Evolutionary conservation across 1,284 basidiomycete species (phyloP), one percentile per base, ranked within the genome.

Genomic region (Sanghuangporus baumii): DNA sequence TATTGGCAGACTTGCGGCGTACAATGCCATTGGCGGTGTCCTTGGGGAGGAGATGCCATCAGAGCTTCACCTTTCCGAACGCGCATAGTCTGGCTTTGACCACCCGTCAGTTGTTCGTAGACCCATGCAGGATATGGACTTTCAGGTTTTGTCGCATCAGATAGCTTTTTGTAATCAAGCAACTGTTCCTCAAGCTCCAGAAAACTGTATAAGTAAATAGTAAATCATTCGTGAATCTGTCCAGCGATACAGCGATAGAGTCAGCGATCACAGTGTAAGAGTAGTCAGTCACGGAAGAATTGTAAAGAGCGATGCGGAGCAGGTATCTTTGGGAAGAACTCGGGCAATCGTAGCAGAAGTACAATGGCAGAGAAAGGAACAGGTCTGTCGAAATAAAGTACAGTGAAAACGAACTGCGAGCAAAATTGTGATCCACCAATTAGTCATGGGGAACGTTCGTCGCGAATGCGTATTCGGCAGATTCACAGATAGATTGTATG

Each of bases 1-100:
- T 2, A 97, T 97, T 94, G 92, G 88, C 0, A 84, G 80, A 8
- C 75, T 91, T 43, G 88, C 88, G 0, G 87, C 80, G 4, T 78
- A 82, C 58, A 93, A 93, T 70, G 67, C 88, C 58, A 72, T 91
- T 6, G 82, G 77, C 0, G 89, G 78, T 3, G 65, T 79, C 8
- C 72, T 78, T 38, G 82, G 77, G 3, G 74, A 77, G 50, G 71
- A 74, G 6, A 86, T 90, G 85, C 84, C 82, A 0, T 78, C 83
- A 20, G 77, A 81, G 66, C 68, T 87, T 4, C 71, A 78, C 66
- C 58, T 79, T 23, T 69, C 36, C 20, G 64, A 63, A 64, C 47
- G 57, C 36, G 38, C 59, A 38, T 61, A 54, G 20, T 46, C 16
- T n/a, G 43, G 16, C 2, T 31, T 31, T 2, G n/a, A 14, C 8